Percentiles rank a stretch among this genome's conserved stretches.
These are phyloP conservation scores for Neurospora sp. DNA, from an alignment of 495 filamentous ascomycete species.

Conservation along the genomic window DNA sequence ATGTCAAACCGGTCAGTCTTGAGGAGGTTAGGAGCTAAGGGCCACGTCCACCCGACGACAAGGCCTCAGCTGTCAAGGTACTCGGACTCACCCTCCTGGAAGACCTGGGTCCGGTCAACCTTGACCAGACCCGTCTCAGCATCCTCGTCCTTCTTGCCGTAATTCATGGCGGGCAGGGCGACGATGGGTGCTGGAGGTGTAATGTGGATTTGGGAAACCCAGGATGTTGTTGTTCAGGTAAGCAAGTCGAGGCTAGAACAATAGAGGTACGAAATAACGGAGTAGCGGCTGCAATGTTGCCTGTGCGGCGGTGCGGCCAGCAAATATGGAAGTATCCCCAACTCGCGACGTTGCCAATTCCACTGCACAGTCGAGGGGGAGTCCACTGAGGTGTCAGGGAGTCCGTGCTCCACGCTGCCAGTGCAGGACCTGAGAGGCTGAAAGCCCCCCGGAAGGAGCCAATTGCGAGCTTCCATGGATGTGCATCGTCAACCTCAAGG, in stretches of 20 bases:
- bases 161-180: conserved; percentile 60
- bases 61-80: background rate
- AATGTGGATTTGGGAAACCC: conserved; percentile 9
- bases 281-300: background rate
- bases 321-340: conserved; percentile 9
- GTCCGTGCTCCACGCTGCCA: conserved; percentile 1
- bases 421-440: background rate
- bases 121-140: conserved; percentile 84
- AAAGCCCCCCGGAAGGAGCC: background rate
- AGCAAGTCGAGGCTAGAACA: background rate
- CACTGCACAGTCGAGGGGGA: conserved; percentile 5
- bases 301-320: background rate
- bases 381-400: background rate
- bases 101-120: conserved; percentile 95
- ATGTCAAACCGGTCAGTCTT: conserved; percentile 7
- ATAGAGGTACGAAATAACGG: background rate
- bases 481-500: background rate
- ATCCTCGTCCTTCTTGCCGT: conserved; percentile 98
- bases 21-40: conserved; percentile 3
- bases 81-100: conserved; percentile 79
- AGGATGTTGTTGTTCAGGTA: background rate
- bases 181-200: conserved; percentile 6
- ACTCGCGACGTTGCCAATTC: conserved; percentile 31
- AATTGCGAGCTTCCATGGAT: background rate
- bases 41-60: background rate